Percentiles rank a stretch among this genome's conserved stretches.
phyloP scores from a whole-genome alignment of 2,329 filamentous ascomycete genomes.

The Calycina herbarum region DNA sequence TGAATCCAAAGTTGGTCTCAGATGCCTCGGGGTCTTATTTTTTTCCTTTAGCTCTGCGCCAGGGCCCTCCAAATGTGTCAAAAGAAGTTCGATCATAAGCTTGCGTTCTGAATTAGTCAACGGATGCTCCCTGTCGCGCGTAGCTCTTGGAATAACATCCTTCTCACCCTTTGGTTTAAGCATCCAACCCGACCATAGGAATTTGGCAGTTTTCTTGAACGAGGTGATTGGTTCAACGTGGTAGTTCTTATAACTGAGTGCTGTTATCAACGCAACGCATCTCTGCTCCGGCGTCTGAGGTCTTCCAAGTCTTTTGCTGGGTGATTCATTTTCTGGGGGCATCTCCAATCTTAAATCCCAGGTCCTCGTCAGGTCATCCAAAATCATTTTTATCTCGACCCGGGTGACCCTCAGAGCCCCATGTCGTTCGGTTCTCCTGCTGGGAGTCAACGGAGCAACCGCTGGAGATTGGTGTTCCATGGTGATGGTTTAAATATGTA shows the following conservation, averaged over 20 bases:
- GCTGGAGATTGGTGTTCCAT: background rate
- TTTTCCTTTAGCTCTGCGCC: slow-evolving; percentile 3
- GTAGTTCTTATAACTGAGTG: slow-evolving; percentile 11
- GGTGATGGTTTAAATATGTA: background rate
- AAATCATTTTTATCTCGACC: slow-evolving; percentile 8
- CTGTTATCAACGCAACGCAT: slow-evolving; percentile 16
- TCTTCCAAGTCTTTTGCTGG: slow-evolving; percentile 3
- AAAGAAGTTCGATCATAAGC: slow-evolving; percentile 9
- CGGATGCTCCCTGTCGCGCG: slow-evolving; percentile 2
- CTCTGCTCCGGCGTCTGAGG: background rate
- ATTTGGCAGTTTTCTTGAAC: slow-evolving; percentile 12
- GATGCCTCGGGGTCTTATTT: background rate
- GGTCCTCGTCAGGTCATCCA: slow-evolving; percentile 11
- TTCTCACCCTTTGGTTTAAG: slow-evolving; percentile 19
- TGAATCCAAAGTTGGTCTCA: background rate
- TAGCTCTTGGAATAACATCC: slow-evolving; percentile 16
- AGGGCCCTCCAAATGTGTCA: background rate
- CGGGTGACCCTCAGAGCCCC: background rate
- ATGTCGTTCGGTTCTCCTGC: background rate
- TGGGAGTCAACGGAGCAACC: background rate
- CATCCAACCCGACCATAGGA: slow-evolving; percentile 15
- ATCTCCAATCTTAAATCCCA: slow-evolving; percentile 17
- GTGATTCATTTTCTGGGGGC: slow-evolving; percentile 9
- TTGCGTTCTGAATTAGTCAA: slow-evolving; percentile 9
- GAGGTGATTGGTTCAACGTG: background rate